phyloP scores from a whole-genome alignment of 352 stramenopile genomes.

The Globisporangium lucens region DNA sequence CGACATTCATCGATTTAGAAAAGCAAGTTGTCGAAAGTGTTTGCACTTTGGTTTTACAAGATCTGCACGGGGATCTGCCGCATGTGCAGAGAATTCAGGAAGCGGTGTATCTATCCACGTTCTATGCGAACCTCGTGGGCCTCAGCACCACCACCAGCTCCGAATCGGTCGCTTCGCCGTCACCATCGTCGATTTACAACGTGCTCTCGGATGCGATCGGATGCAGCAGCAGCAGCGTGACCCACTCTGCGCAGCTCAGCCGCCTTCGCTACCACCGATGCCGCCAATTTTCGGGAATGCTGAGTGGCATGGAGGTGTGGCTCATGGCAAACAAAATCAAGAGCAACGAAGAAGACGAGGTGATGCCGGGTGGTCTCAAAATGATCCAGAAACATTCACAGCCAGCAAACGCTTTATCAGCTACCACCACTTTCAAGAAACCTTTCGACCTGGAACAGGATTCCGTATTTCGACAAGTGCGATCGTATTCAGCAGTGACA shows the following conservation, averaged over 20 bases:
- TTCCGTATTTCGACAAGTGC: conserved; percentile 34
- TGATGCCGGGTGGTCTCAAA: background rate
- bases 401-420: background rate
- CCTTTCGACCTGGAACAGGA: conserved; percentile 15
- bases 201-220: conserved; percentile 6
- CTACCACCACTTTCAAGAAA: background rate
- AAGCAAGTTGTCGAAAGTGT: conserved; percentile 31
- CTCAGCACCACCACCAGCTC: background rate
- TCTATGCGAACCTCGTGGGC: conserved; percentile 9
- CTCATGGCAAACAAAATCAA: conserved; percentile 4
- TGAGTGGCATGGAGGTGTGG: conserved; percentile 31
- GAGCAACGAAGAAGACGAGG: conserved; percentile 13
- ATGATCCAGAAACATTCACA: background rate
- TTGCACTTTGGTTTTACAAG: conserved; percentile 18
- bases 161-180: background rate
- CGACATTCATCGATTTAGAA: conserved; percentile 33
- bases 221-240: background rate
- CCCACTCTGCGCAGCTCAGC: background rate
- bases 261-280: conserved; percentile 21
- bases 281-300: conserved; percentile 29
- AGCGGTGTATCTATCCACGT: background rate
- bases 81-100: conserved; percentile 4
- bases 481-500: background rate
- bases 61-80: background rate
- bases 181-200: conserved; percentile 2